Conservation (phyloP, 139 green algal genomes). For the Chara braunii region DNA sequence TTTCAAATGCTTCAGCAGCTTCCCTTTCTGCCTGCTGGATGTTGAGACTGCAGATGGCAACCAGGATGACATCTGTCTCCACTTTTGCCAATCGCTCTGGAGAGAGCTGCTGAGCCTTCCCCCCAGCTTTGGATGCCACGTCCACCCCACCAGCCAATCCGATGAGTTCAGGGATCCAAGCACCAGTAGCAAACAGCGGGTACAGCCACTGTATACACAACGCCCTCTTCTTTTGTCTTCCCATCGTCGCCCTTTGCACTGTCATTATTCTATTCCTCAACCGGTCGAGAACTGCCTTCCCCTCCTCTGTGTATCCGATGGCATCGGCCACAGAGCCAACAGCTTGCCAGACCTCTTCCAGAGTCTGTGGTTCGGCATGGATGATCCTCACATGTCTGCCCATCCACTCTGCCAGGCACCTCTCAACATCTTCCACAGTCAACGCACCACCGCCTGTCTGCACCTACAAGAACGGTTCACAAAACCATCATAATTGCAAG, state of each 20-base stretch:
- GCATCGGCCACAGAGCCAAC: conserved; percentile 46
- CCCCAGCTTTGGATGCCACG: no score
- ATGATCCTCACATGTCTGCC: conserved; percentile 48
- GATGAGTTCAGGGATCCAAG: conserved; percentile 58
- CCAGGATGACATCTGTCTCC: conserved; percentile 52
- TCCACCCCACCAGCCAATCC: conserved; percentile 40
- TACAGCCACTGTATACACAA: conserved; percentile 54
- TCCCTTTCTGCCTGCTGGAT: no score
- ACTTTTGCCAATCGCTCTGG: no score
- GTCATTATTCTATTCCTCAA: conserved; percentile 26
- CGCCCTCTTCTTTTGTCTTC: conserved; percentile 39
- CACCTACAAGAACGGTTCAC: no score
- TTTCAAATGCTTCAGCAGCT: no score
- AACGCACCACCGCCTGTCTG: conserved; percentile 6
- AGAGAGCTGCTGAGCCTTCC: no score
- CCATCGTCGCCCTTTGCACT: conserved; percentile 20
- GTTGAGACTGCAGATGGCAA: conserved; percentile 53
- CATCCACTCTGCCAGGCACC: conserved; percentile 42
- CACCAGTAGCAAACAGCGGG: conserved; percentile 48
- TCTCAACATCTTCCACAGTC: conserved; percentile 25
- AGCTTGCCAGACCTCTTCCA: conserved; percentile 49
- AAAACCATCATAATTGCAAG: no score
- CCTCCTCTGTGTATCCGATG: conserved; percentile 32
- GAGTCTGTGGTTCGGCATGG: conserved; percentile 45
- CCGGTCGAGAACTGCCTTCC: background rate